These are phyloP conservation scores for Dryas alaskensis DNA, from an alignment of 306 rosid species.

Conservation along the genomic window DNA sequence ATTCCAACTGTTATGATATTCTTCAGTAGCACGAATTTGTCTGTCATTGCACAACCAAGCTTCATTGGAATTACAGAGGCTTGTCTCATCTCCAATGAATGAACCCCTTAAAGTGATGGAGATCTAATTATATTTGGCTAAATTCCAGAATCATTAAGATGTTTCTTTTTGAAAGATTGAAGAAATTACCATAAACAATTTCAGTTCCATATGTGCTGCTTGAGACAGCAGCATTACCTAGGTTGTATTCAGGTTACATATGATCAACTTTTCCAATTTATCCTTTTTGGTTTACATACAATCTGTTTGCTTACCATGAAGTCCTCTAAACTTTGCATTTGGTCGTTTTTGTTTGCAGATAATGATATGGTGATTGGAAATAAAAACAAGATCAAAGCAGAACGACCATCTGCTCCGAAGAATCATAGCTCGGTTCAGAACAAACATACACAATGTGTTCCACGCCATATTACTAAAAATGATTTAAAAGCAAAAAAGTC, in stretches of 20 bases:
- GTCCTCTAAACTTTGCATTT: neutral
- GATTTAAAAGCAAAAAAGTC: constrained; percentile 36
- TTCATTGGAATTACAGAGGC: neutral
- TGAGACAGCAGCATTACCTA: neutral
- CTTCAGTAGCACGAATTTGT: neutral
- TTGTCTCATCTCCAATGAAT: neutral
- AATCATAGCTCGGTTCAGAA: constrained; percentile 40
- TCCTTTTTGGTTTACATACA: neutral
- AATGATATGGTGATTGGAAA: constrained; percentile 63
- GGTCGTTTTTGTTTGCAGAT: constrained; percentile 47
- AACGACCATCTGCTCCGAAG: constrained; percentile 45
- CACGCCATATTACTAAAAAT: constrained; percentile 33
- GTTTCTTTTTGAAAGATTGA: neutral
- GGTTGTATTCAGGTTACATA: neutral
- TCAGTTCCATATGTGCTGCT: neutral
- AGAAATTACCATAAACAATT: neutral
- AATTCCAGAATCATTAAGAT: neutral
- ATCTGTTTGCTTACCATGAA: neutral
- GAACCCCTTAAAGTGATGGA: neutral
- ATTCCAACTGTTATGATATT: neutral
- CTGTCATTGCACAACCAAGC: neutral
- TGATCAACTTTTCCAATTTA: neutral
- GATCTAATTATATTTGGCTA: neutral
- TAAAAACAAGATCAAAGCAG: constrained; percentile 44
- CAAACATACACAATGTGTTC: constrained; percentile 43